Evolutionary conservation across 2,329 filamentous ascomycete species (phyloP).

Genomic region (Pseudogymnoascus sp.): DNA sequence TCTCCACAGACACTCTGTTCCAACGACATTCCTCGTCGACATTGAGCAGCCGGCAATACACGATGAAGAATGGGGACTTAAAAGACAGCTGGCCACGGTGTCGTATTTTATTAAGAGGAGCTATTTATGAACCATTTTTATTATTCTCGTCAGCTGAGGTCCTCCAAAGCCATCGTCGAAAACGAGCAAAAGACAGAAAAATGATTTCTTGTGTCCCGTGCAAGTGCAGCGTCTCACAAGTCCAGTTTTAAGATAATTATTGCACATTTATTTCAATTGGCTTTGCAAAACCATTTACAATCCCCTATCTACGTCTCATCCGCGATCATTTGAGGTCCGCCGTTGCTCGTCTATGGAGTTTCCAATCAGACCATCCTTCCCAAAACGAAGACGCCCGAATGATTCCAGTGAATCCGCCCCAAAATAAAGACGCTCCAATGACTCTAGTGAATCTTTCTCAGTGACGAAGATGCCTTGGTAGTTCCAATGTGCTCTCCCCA

Average conservation of each 20-base stretch:
- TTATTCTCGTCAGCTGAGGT: not conserved
- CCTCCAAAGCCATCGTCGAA: not conserved
- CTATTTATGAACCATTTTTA: not conserved
- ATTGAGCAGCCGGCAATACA: not conserved
- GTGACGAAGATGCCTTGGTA: not conserved
- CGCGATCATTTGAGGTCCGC: not conserved
- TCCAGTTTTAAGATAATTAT: not conserved
- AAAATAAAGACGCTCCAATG: not conserved
- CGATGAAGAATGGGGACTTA: not conserved
- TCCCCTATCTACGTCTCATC: not conserved
- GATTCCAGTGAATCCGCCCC: not conserved
- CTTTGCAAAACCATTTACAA: constrained; percentile 1
- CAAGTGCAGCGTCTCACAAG: constrained; percentile 3
- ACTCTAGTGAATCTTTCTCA: not conserved
- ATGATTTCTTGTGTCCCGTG: not conserved
- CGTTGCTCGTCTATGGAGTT: not conserved
- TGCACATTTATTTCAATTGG: not conserved
- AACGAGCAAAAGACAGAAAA: not conserved
- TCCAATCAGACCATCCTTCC: not conserved
- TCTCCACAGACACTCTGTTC: not conserved
- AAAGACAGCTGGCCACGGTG: not conserved
- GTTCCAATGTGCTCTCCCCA: not conserved
- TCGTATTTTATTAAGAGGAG: not conserved
- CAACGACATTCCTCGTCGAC: not conserved
- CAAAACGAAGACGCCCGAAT: not conserved